Base-by-base conservation (phyloP, 2,329 filamentous ascomycete species). In the Paecilomyces formosus region DNA sequence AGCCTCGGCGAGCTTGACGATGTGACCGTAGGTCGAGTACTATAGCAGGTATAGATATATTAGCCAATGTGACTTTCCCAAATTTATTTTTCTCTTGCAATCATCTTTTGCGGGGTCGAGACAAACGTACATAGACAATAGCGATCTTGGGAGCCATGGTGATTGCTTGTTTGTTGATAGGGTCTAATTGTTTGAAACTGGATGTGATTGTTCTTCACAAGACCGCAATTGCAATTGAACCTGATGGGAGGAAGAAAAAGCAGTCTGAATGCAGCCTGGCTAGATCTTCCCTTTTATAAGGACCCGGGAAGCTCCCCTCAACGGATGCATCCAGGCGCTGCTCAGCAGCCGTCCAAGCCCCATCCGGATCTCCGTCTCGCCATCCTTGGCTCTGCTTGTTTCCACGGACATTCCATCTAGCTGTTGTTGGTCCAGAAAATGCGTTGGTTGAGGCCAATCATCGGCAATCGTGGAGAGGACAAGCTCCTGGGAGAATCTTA, bases 11-110 rank as follows among this genome's bases (percentile, higher is more conserved):
- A 97, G 76, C 72, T 86, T 79, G 77, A 83, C 80, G 78, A 97
- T 88, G 79, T 97, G 92, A 78, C 94, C 93, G 79, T 94, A 96
- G 85, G 92, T 89, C 66, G 91, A 95, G 81, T 96, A 96, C 90
- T 94, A 62, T 2, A 45, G n/a, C n/a, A 33, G 58, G 52, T 15
- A 31, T 3, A 53, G 22, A 52, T 11, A 12, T 22, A 22, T 55
- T 26, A 56, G 21, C 52, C 21, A 54, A 58, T 11, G 31, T 21
- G 60, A 39, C 54, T 50, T 18, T 33, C 24, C 21, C n/a, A n/a
- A 24, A 26, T 15, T n/a, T 26, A 24, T 49, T 31, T 8, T 21
- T 33, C 21, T 18, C 52, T 50, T 35, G 33, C 55, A 51, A 26
- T 51, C 69, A 64, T 68, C 67, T 66, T 68, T 66, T 62, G 54